A percentile compares a stretch with the other conserved stretches of the same genome.
phyloP scores from a whole-genome alignment of 1,284 basidiomycete species.

The Lentinula novae-zelandiae region DNA sequence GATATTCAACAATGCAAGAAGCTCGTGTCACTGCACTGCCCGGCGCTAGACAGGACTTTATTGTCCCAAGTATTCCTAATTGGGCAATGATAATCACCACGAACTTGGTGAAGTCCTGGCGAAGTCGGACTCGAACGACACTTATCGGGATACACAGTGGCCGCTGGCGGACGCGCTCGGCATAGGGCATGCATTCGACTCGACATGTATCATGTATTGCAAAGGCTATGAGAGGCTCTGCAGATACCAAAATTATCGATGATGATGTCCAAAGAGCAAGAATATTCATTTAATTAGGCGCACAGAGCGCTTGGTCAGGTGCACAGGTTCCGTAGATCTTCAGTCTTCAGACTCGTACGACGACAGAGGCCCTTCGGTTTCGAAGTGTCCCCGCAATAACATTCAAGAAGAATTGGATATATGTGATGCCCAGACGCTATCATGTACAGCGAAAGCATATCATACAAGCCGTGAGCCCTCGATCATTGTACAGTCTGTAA shows the following conservation, averaged over 20 bases:
- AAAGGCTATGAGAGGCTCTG: too few relatives aligned
- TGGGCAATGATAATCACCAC: not conserved
- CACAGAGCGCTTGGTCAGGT: not conserved
- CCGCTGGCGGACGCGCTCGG: too few relatives aligned
- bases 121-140: not conserved
- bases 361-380: not conserved
- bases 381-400: not conserved
- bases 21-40: slow-evolving; percentile 3
- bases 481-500: not conserved
- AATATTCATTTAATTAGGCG: not conserved
- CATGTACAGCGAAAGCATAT: slow-evolving; percentile 75
- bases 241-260: too few relatives aligned
- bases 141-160: not conserved
- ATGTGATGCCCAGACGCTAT: slow-evolving; percentile 71
- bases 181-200: too few relatives aligned
- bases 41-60: not conserved
- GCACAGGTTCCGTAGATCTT: not conserved
- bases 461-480: slow-evolving; percentile 58
- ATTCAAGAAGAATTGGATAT: slow-evolving; percentile 7
- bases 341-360: not conserved
- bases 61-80: not conserved
- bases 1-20: not conserved
- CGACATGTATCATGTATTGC: too few relatives aligned
- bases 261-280: too few relatives aligned
- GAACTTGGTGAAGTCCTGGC: not conserved